Conservation (phyloP, 2,329 filamentous ascomycete species). For the Pseudogymnoascus sp. region DNA sequence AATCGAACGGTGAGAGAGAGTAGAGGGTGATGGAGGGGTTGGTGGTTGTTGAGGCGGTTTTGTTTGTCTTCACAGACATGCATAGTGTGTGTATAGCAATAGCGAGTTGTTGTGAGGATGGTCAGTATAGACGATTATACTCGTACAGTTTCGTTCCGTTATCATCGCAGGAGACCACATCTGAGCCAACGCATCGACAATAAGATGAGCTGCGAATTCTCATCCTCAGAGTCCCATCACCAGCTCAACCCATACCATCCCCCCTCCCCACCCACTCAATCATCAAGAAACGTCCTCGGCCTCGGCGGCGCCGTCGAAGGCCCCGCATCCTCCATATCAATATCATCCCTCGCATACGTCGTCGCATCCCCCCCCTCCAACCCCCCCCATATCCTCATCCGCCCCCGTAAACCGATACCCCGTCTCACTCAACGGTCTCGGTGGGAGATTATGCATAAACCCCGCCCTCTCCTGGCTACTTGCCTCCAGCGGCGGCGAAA, state of each 20-base stretch:
- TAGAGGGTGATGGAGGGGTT: not conserved
- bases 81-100: not conserved
- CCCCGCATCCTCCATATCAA: slow-evolving; percentile 26
- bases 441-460: slow-evolving; percentile 28
- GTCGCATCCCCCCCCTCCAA: slow-evolving; percentile 4
- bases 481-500: slow-evolving; percentile 72
- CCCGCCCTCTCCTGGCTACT: slow-evolving; percentile 41
- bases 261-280: not conserved
- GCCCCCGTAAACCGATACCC: slow-evolving; percentile 23
- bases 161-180: not conserved
- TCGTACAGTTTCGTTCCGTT: not conserved
- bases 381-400: slow-evolving; percentile 25
- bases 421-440: slow-evolving; percentile 25
- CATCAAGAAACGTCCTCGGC: slow-evolving; percentile 13
- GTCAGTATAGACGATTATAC: not conserved
- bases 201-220: not conserved
- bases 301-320: slow-evolving; percentile 25
- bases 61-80: not conserved
- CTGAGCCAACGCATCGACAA: not conserved
- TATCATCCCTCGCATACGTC: slow-evolving; percentile 20
- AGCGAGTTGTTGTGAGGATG: not conserved
- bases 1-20: not conserved
- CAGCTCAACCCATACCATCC: too few species aligned
- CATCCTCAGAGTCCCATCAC: too few species aligned
- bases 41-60: not conserved